Evolutionary conservation across 2,329 filamentous ascomycete genomes (phyloP).

Genomic region (Huntiella abstrusa): DNA sequence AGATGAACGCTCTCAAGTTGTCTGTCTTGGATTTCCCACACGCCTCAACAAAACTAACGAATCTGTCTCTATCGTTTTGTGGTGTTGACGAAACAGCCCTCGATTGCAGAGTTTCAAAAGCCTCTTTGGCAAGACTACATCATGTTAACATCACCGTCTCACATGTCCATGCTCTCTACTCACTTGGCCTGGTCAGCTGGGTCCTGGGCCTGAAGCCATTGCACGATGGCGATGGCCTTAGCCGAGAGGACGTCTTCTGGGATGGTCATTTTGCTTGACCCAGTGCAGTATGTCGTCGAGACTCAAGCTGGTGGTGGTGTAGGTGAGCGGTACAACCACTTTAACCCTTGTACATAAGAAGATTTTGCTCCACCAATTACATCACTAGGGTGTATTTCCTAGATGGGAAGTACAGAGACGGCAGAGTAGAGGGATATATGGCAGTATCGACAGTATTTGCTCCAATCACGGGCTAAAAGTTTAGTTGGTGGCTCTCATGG

Average conservation of each 20-base stretch:
- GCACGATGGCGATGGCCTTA: constrained; percentile 9
- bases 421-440: no score
- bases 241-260: constrained; percentile 8
- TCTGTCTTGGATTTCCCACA: constrained; percentile 30
- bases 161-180: not conserved
- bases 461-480: no score
- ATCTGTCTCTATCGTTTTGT: constrained; percentile 8
- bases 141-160: not conserved
- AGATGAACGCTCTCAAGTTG: constrained; percentile 29
- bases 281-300: no score
- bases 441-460: no score
- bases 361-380: no score
- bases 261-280: not conserved
- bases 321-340: no score
- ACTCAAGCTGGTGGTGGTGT: no score
- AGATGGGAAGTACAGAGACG: no score
- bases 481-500: no score
- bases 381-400: no score
- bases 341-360: no score
- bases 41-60: constrained; percentile 34
- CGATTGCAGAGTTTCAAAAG: constrained; percentile 36
- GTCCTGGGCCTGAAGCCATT: constrained; percentile 13
- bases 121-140: not conserved
- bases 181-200: constrained; percentile 7
- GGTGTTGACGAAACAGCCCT: constrained; percentile 8